These are phyloP conservation scores for Aspergillus fischeri DNA, from an alignment of 2,329 filamentous ascomycete species.

Conservation along the genomic window DNA sequence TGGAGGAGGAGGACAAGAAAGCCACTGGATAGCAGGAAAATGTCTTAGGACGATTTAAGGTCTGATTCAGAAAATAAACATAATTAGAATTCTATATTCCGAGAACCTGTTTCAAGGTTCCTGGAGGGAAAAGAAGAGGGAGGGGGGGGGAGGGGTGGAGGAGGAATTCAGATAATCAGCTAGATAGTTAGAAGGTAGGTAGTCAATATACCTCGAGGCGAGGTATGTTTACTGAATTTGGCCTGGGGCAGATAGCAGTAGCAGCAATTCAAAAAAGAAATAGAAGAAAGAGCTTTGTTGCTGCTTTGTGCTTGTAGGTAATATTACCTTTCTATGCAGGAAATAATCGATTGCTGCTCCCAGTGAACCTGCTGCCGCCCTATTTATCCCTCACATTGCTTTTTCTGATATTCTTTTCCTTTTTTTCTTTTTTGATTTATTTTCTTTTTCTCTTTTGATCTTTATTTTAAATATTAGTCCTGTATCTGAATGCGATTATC, in stretches of 20 bases:
- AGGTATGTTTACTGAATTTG: not conserved
- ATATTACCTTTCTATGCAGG: constrained; percentile 1
- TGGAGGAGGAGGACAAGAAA: constrained; percentile 9
- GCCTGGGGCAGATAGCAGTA: not conserved
- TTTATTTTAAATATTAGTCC: not conserved
- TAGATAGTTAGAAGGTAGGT: not conserved
- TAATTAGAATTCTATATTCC: not conserved
- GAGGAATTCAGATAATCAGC: not conserved
- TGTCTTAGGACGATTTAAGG: constrained; percentile 17
- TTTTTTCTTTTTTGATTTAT: not conserved
- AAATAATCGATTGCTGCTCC: not conserved
- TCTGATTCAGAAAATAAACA: not conserved
- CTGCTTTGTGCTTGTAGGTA: not conserved
- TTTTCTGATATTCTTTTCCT: not conserved
- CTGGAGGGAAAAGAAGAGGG: not conserved
- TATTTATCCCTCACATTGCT: constrained; percentile 2
- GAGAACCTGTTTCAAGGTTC: not conserved
- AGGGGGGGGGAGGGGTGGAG: not conserved
- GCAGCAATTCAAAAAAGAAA: not conserved
- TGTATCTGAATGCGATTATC: not conserved
- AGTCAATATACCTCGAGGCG: not conserved
- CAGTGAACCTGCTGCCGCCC: not conserved
- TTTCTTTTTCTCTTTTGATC: not conserved
- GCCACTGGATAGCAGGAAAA: constrained; percentile 1
- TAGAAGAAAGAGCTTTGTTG: not conserved